Evolutionary conservation across 2,329 filamentous ascomycete genomes (phyloP), one percentile per base, ranked within the genome.

Genomic region (Escovopsis sp.): DNA sequence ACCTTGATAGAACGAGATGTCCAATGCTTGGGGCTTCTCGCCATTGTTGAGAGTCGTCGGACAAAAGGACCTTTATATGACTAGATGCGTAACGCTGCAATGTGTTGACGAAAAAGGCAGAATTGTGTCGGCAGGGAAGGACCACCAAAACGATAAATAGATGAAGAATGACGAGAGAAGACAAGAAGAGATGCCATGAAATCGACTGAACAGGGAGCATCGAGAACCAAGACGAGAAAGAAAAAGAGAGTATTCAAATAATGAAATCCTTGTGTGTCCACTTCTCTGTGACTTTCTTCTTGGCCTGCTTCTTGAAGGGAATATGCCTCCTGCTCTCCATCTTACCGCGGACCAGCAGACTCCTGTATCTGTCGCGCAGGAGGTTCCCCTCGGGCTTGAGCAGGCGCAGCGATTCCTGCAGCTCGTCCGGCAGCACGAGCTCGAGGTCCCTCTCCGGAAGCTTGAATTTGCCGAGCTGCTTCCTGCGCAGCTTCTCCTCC

Each of bases 311-410:
- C 49, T 70, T 71, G 61, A 90, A 88, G 6, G 78, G 72, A 39
- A 88, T 72, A 35, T 78, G 77, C 53, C 79, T 79, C 47, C 90
- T 71, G 34, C 73, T 72, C 65, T 98, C 90, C 41, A 98, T 61
- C 61, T 90, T 93, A 40, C 90, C 90, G 43, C 86, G 75, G 25
- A 96, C 70, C 42, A 96, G 65, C 60, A 96, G 66, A 55, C 74
- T 96, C 42, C 90, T 70, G 64, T 94, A 96, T 34, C 90, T 72
- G 51, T 98, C 90, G 46, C 85, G 85, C 46, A 98, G 66, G 27
- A 94, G 63, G 53, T 94, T 96, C n/a, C 90, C 90, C 57, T 98
- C 90, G 0, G 90, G 90, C 58, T 88, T 93, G 44, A 94, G 60
- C 51, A 86, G 58, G 51, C 90, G 60, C 50, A 94, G 60, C 34